These are phyloP conservation scores for Fusarium kyushuense DNA, from an alignment of 2,329 filamentous ascomycete species.

Conservation along the genomic window DNA sequence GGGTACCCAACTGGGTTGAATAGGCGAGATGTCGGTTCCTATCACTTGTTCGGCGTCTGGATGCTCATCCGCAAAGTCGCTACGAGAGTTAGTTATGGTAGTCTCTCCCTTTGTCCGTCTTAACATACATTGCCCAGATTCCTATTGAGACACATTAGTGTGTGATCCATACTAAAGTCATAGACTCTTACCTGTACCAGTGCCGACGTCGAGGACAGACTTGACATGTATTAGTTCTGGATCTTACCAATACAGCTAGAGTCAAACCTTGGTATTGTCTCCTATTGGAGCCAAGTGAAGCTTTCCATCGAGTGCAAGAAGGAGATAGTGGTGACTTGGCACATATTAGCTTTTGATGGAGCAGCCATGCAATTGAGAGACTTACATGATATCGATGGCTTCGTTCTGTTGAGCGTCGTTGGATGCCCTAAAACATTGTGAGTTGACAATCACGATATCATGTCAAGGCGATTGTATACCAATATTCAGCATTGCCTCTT, in stretches of 20 bases:
- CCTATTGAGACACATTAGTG: background rate
- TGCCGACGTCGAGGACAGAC: slow-evolving; percentile 34
- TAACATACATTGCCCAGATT: slow-evolving; percentile 30
- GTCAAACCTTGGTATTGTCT: slow-evolving; percentile 16
- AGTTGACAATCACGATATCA: accelerated
- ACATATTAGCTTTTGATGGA: background rate
- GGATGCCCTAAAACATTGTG: slow-evolving; percentile 2
- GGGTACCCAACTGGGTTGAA: slow-evolving; percentile 23
- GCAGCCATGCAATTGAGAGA: accelerated
- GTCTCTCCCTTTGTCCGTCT: accelerated
- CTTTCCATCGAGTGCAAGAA: slow-evolving; percentile 12
- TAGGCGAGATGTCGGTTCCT: slow-evolving; percentile 29
- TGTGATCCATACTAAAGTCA: background rate
- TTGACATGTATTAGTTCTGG: background rate
- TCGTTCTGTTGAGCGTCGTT: slow-evolving; percentile 38
- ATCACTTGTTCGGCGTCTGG: slow-evolving; percentile 14
- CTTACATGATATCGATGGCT: slow-evolving; percentile 35
- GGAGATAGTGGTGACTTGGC: slow-evolving; percentile 28
- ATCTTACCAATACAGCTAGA: accelerated
- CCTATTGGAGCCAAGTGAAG: slow-evolving; percentile 26
- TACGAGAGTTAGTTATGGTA: background rate
- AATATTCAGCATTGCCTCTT: slow-evolving; percentile 23
- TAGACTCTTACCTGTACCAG: slow-evolving; percentile 23
- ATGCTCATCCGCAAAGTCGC: slow-evolving; percentile 31
- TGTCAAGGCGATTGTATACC: background rate